Base-by-base conservation (phyloP, 2,329 filamentous ascomycete species). In the Ilyonectria destructans region DNA sequence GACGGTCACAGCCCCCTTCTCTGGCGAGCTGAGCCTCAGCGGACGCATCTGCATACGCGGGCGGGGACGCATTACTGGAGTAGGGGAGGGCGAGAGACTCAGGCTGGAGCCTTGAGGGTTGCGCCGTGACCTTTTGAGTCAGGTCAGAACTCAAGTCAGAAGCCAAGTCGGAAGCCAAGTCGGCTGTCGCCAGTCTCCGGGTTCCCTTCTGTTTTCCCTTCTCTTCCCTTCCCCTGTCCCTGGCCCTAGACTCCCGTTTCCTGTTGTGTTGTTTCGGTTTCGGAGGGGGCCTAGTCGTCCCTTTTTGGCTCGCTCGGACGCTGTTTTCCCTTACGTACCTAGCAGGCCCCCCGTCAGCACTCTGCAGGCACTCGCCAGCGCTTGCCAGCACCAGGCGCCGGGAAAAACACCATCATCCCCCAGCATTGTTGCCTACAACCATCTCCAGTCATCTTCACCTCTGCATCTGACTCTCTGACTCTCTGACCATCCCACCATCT, bases 191-290 rank as follows among this genome's bases (percentile, higher is more conserved):
- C 31, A 9, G 31, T 33, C 31, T 33, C 31, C 31, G 8, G 31
- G 31, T n/a, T 10, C 35, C 43, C 56, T 33, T 19, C 26, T 21
- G 6, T 48, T 13, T 21, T 17, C 35, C 46, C 26, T 51, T 9
- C 43, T 37, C 23, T 17, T 29, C 26, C 51, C 29, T 35, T n/a
- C 23, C 33, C 37, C 55, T 33, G 33, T 37, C 43, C 46, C 26
- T 46, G 43, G 45, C 13, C 58, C 58, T 54, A 26, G 59, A 45
- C 33, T 17, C 15, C 37, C 35, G 52, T 59, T 19, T 56, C 33
- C 46, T 59, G 43, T 45, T 63, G 60, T 59, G 43, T 45, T 63
- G 60, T 63, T 63, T 57, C 60, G 59, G 43, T 40, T 56, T 62
- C 21, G 45, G 51, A 54, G 29, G 29, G 59, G 59, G 31, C 40